These are phyloP conservation scores for Poronia punctata DNA, from an alignment of 495 filamentous ascomycete genomes.

Conservation along the genomic window DNA sequence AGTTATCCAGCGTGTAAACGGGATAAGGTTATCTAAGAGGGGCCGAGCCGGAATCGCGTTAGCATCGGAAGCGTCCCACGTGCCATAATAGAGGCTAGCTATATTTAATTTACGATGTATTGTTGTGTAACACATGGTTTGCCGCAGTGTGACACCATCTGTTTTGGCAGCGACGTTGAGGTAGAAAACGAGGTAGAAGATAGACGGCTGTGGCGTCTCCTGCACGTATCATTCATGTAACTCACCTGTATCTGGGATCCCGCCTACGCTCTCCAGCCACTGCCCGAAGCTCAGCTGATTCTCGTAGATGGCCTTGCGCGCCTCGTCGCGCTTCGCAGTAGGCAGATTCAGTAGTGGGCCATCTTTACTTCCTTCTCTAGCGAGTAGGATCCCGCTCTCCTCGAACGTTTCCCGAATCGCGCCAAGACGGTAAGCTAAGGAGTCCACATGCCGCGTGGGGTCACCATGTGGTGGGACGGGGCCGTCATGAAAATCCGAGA, in stretches of 20 bases:
- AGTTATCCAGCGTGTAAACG: conserved; percentile 90
- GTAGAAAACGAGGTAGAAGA: no score
- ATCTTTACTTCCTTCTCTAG: conserved; percentile 39
- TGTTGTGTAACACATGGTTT: no score
- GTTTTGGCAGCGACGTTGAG: no score
- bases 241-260: conserved; percentile 58
- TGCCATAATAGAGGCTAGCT: no score
- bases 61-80: neutral
- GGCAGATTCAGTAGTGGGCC: conserved; percentile 46
- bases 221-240: neutral
- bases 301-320: conserved; percentile 59
- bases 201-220: no score
- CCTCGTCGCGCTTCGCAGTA: conserved; percentile 54
- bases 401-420: conserved; percentile 92
- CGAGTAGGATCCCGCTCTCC: conserved; percentile 85
- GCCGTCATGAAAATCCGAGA: conserved; percentile 66
- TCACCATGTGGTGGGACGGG: conserved; percentile 41
- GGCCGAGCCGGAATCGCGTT: neutral
- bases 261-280: conserved; percentile 59
- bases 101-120: no score
- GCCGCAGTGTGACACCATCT: no score
- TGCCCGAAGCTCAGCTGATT: conserved; percentile 51
- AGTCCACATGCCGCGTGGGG: conserved; percentile 56
- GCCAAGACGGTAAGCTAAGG: conserved; percentile 60
- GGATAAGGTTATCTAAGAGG: conserved; percentile 53